Percentiles rank a stretch among this genome's conserved stretches.
Conservation (phyloP, 495 filamentous ascomycete species). For the Aspergillus homomorphus region DNA sequence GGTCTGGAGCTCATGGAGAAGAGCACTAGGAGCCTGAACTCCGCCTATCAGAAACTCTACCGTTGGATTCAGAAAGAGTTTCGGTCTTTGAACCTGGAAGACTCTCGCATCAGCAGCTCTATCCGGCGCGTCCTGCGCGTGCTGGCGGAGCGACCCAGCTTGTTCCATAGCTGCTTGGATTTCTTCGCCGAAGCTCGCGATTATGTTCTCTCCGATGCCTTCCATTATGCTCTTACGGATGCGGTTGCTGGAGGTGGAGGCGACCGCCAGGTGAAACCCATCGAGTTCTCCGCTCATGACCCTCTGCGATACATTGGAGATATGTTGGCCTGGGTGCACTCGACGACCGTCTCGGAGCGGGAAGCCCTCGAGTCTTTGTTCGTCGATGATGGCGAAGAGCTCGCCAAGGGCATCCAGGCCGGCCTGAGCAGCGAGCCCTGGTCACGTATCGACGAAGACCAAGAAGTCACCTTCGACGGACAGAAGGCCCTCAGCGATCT, state of each 20-base stretch:
- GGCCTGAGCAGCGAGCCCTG: constrained; percentile 86
- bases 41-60: constrained; percentile 91
- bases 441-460: constrained; percentile 59
- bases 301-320: constrained; percentile 90
- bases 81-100: constrained; percentile 88
- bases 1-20: constrained; percentile 89
- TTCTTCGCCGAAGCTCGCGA: constrained; percentile 91
- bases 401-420: constrained; percentile 79
- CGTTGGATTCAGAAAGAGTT: constrained; percentile 93
- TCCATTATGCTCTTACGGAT: constrained; percentile 87
- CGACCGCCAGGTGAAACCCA: constrained; percentile 70
- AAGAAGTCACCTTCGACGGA: constrained; percentile 71
- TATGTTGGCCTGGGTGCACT: constrained; percentile 97
- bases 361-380: constrained; percentile 92
- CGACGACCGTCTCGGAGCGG: constrained; percentile 85
- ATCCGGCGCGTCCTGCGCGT: constrained; percentile 83
- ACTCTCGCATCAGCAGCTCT: constrained; percentile 83
- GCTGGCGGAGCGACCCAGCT: constrained; percentile 80
- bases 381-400: constrained; percentile 86
- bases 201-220: constrained; percentile 81
- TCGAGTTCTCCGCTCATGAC: constrained; percentile 91
- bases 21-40: constrained; percentile 79
- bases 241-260: constrained; percentile 45
- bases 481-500: constrained; percentile 80
- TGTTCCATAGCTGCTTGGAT: constrained; percentile 93